phyloP scores from a whole-genome alignment of 2,329 filamentous ascomycete genomes.

The Nemania sp. region DNA sequence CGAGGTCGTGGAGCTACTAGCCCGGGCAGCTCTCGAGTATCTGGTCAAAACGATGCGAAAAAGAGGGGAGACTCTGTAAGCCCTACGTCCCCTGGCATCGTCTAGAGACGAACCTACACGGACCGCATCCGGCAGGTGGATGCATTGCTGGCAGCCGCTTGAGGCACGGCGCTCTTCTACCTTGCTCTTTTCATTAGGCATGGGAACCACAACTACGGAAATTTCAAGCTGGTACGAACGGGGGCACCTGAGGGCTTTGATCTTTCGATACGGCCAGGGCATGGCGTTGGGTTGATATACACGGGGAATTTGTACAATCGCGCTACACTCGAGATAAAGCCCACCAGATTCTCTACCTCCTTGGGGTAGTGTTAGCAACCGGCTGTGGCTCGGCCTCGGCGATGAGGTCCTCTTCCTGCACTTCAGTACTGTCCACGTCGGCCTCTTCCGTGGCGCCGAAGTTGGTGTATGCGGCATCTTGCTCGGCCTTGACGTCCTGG shows the following conservation, averaged over 20 bases:
- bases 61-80: conserved; percentile 35
- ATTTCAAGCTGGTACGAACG: conserved; percentile 14
- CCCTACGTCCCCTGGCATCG: background rate
- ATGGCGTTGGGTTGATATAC: conserved; percentile 20
- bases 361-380: background rate
- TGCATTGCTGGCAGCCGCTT: conserved; percentile 11
- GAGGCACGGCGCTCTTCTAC: background rate
- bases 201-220: conserved; percentile 13
- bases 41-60: conserved; percentile 27
- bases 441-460: conserved; percentile 29
- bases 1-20: conserved; percentile 32
- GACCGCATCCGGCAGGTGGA: conserved; percentile 32
- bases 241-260: conserved; percentile 10
- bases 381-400: background rate
- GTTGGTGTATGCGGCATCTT: conserved; percentile 35
- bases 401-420: no score
- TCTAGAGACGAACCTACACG: conserved; percentile 32
- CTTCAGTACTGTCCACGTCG: background rate
- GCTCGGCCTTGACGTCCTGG: conserved; percentile 31
- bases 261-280: conserved; percentile 1
- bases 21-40: conserved; percentile 31
- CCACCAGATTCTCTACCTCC: background rate
- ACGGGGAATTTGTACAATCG: conserved; percentile 35
- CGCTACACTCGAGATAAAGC: conserved; percentile 23
- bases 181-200: background rate